These are phyloP conservation scores for Cutaneotrichosporon cavernicola DNA, from an alignment of 1,284 basidiomycete genomes.

Conservation along the genomic window DNA sequence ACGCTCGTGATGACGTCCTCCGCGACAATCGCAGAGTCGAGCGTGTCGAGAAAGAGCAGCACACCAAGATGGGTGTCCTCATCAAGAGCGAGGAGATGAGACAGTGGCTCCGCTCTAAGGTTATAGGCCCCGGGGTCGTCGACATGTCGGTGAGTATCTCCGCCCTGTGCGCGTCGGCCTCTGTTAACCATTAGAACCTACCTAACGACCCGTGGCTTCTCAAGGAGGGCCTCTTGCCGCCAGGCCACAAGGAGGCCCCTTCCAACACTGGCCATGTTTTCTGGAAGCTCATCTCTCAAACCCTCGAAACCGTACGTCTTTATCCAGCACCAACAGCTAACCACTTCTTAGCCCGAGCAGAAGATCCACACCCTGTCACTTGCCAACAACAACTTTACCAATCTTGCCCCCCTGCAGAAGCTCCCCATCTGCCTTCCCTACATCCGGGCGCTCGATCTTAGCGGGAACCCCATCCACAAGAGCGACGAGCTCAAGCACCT, in stretches of 20 bases:
- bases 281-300: conserved; percentile 43
- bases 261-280: conserved; percentile 42
- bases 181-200: conserved; percentile 29
- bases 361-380: conserved; percentile 49
- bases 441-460: conserved; percentile 50
- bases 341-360: conserved; percentile 14
- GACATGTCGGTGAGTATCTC: conserved; percentile 35
- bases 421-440: conserved; percentile 44
- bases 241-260: conserved; percentile 45
- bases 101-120: conserved; percentile 42
- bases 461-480: conserved; percentile 42
- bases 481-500: conserved; percentile 39
- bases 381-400: conserved; percentile 41
- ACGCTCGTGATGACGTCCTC: conserved; percentile 29
- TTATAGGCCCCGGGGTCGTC: conserved; percentile 41
- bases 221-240: conserved; percentile 44
- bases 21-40: conserved; percentile 19
- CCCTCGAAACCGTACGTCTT: conserved; percentile 39
- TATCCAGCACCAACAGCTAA: not conserved
- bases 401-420: conserved; percentile 37
- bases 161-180: too few relatives aligned
- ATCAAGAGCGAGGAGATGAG: conserved; percentile 44
- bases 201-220: conserved; percentile 44
- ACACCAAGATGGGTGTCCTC: conserved; percentile 39
- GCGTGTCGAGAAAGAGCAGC: conserved; percentile 26